Evolutionary conservation across 2,329 filamentous ascomycete species (phyloP), one percentile per base, ranked within the genome.

Genomic region (Trichoderma aggressivum): DNA sequence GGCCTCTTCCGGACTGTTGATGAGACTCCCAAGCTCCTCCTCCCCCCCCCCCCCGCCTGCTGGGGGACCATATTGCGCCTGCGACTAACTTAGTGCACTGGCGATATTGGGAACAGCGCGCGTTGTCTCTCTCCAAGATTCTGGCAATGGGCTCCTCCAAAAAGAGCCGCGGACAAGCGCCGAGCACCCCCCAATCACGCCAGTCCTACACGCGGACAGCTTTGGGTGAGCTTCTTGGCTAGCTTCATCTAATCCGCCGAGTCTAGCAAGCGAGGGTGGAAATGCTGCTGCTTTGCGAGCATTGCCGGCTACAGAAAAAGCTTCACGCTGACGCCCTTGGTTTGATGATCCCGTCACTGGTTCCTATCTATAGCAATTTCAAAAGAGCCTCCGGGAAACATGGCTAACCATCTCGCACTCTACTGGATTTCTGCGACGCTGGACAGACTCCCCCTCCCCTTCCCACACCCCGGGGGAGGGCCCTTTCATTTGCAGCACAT

Each of bases 111-210:
- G 28, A 34, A 47, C 55, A 68, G 65, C 55, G 36, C 39, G 39
- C 62, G 30, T 21, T 30, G 24, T 28, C n/a, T 28, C 24, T 56
- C n/a, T 7, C 32, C 28, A 14, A 21, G 28, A 59, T 11, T 43
- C 56, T 14, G 28, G 26, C 56, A 50, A 60, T 47, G n/a, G 28
- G 16, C 18, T 8, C n/a, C 65, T 47, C 30, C 36, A 55, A 50
- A 71, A 71, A 71, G 69, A 71, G 69, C 69, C 69, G 69, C 69
- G 61, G 62, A 66, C 69, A 71, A 71, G 69, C 69, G 69, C 69
- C 69, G 39, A 65, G 39, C 39, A 47, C 28, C 61, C 61, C 58
- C 59, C 60, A 61, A 64, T 67, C 50, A 59, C 55, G 53, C 64
- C 64, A 47, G 53, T 18, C 50, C 36, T 36, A 53, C 64, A 59